Evolutionary conservation across 257 asterid genomes (phyloP).

Genomic region (Gentiana macrophylla): DNA sequence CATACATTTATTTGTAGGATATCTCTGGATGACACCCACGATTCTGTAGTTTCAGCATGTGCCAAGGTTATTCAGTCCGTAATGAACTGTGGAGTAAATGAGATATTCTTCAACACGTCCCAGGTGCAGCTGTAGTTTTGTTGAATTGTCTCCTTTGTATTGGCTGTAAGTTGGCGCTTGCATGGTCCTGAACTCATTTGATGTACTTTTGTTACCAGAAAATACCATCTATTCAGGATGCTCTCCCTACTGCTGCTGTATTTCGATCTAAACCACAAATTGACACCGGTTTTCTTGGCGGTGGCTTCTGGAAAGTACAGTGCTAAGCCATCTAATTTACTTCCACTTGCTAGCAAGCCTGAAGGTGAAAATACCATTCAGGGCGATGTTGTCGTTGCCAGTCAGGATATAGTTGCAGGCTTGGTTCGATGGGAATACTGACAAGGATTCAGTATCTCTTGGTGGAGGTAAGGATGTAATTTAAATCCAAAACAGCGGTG

Average conservation of each 20-base stretch:
- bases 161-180: neutral
- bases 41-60: constrained; percentile 76
- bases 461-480: constrained; percentile 61
- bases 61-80: constrained; percentile 65
- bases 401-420: constrained; percentile 93
- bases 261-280: constrained; percentile 80
- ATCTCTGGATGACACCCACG: constrained; percentile 76
- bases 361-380: constrained; percentile 70
- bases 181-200: constrained; percentile 8
- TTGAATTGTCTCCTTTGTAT: constrained; percentile 5
- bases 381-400: constrained; percentile 76
- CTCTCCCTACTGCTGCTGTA: constrained; percentile 73
- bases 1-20: constrained; percentile 38
- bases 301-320: constrained; percentile 99
- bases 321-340: constrained; percentile 65
- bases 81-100: constrained; percentile 59
- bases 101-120: constrained; percentile 42
- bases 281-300: constrained; percentile 70
- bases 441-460: constrained; percentile 66
- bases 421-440: constrained; percentile 90
- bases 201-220: constrained; percentile 41
- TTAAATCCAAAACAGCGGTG: too few species aligned
- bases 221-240: constrained; percentile 35
- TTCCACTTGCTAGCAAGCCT: constrained; percentile 26
- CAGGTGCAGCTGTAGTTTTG: constrained; percentile 46